Percentiles rank a stretch among this genome's conserved stretches.
These are phyloP conservation scores for Neurospora africana DNA, from an alignment of 495 filamentous ascomycete species.

Conservation along the genomic window DNA sequence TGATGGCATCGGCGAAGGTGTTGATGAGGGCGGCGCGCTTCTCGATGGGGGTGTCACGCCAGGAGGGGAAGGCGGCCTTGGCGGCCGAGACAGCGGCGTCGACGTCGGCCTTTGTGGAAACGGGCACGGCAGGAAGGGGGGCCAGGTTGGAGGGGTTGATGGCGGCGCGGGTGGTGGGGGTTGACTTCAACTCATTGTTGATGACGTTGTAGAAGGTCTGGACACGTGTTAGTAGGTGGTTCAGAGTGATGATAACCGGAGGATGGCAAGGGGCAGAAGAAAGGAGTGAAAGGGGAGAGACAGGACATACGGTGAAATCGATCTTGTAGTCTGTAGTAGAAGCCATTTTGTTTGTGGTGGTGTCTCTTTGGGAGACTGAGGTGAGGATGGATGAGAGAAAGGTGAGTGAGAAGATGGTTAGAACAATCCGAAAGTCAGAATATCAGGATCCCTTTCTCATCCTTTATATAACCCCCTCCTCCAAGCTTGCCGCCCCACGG, in stretches of 20 bases:
- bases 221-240: neutral
- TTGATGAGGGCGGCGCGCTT: conserved; percentile 44
- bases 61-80: conserved; percentile 33
- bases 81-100: conserved; percentile 41
- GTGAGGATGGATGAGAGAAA: neutral
- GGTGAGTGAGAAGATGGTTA: neutral
- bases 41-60: conserved; percentile 28
- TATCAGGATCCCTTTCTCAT: neutral
- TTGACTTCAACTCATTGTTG: conserved; percentile 31
- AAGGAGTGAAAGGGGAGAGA: neutral
- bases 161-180: conserved; percentile 26
- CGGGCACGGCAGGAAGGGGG: conserved; percentile 34
- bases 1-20: conserved; percentile 36
- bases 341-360: neutral
- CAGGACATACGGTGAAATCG: neutral
- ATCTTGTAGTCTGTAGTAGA: neutral
- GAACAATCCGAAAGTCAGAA: neutral
- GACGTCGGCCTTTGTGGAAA: conserved; percentile 34
- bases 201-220: conserved; percentile 34
- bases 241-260: neutral
- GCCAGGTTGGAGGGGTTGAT: conserved; percentile 39
- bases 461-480: neutral
- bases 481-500: neutral
- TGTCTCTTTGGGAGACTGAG: neutral
- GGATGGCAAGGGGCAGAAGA: neutral